Evolutionary conservation across 305 asterid species (phyloP).

Genomic region (Solanum aculeatissimum): DNA sequence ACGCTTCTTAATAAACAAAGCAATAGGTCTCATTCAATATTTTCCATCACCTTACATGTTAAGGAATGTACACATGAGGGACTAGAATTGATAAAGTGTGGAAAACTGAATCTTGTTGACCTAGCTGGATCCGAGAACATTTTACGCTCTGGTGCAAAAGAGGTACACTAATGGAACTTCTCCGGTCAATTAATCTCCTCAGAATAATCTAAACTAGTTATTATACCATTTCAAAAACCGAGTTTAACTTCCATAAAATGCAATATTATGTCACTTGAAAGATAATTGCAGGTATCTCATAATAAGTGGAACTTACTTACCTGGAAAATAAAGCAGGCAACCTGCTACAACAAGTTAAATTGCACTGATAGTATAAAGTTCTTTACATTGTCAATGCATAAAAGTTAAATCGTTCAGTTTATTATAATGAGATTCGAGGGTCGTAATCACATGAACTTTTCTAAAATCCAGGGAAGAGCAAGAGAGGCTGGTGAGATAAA

Average conservation of each 20-base stretch:
- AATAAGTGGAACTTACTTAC: background rate
- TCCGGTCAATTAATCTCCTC: background rate
- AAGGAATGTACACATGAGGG: conserved; percentile 93
- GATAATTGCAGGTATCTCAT: background rate
- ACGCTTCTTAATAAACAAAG: conserved; percentile 42
- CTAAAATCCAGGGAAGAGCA: conserved; percentile 73
- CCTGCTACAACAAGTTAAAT: background rate
- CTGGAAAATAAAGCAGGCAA: background rate
- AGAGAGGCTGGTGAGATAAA: conserved; percentile 83
- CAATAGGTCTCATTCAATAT: conserved; percentile 94
- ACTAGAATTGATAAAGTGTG: conserved; percentile 92
- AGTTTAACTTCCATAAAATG: conserved; percentile 1
- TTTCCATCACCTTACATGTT: conserved; percentile 90
- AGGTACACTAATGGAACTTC: conserved; percentile 30
- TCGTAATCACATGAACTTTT: background rate
- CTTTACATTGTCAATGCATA: background rate
- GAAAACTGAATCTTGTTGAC: conserved; percentile 95
- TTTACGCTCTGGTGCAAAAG: conserved; percentile 95
- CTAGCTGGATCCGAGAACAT: conserved; percentile 99
- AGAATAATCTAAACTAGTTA: background rate
- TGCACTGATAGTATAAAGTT: background rate
- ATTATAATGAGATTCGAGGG: background rate
- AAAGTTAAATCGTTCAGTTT: background rate
- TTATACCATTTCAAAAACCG: background rate
- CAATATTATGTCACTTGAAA: background rate